Evolutionary conservation across 2,329 filamentous ascomycete genomes (phyloP).

Genomic region (Paracoccidioides brasiliensis): DNA sequence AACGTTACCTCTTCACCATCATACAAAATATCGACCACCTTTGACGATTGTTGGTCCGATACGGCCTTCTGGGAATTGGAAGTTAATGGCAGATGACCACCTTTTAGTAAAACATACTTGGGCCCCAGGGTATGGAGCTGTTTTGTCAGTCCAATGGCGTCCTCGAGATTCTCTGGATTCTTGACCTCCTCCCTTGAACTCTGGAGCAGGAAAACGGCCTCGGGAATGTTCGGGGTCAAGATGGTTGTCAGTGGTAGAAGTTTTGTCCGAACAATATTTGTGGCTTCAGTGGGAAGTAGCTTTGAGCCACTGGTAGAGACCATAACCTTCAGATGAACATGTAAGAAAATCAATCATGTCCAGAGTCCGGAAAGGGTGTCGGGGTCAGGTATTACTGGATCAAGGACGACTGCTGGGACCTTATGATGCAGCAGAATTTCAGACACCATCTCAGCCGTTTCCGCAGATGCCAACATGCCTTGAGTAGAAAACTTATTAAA

Average conservation of each 20-base stretch:
- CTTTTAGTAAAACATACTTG: slow-evolving; percentile 73
- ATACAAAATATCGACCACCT: slow-evolving; percentile 66
- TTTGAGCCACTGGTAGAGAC: slow-evolving; percentile 43
- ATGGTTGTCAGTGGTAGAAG: slow-evolving; percentile 34
- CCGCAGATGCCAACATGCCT: slow-evolving; percentile 73
- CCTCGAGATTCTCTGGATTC: slow-evolving; percentile 46
- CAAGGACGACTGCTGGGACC: slow-evolving; percentile 51
- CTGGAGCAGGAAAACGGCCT: slow-evolving; percentile 33
- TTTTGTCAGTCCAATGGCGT: slow-evolving; percentile 56
- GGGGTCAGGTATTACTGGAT: slow-evolving; percentile 47
- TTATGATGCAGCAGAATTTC: slow-evolving; percentile 47
- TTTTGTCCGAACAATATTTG: slow-evolving; percentile 26
- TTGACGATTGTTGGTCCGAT: slow-evolving; percentile 44
- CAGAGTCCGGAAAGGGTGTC: not conserved
- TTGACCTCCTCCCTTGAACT: slow-evolving; percentile 24
- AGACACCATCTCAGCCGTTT: slow-evolving; percentile 56
- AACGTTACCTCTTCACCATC: slow-evolving; percentile 46
- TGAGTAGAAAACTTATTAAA: not conserved
- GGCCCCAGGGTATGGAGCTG: slow-evolving; percentile 56
- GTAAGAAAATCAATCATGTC: slow-evolving; percentile 7
- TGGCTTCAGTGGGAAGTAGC: slow-evolving; percentile 32
- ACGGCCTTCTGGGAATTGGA: slow-evolving; percentile 47
- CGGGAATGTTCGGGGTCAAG: slow-evolving; percentile 38
- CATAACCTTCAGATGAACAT: slow-evolving; percentile 56
- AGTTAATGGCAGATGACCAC: slow-evolving; percentile 73